phyloP scores from a whole-genome alignment of 306 rosid species.

The Cicer bijugum region DNA sequence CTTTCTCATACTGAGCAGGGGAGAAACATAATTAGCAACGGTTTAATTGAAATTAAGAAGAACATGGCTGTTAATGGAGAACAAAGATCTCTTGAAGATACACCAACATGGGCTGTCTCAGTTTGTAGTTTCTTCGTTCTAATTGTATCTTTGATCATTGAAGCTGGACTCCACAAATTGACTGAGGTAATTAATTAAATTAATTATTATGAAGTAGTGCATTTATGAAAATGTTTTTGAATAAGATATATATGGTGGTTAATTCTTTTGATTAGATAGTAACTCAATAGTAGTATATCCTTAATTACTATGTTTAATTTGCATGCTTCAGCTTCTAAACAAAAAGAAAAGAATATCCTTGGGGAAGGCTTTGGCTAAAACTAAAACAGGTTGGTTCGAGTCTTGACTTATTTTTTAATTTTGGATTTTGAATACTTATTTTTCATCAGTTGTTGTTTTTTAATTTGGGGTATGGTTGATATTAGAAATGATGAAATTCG shows the following conservation, averaged over 20 bases:
- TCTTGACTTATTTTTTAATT: no score
- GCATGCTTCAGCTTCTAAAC: constrained; percentile 48
- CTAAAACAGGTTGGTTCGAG: constrained; percentile 53
- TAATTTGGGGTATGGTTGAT: neutral
- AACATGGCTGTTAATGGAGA: neutral
- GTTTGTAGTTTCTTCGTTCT: constrained; percentile 52
- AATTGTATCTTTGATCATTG: constrained; percentile 55
- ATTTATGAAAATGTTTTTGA: neutral
- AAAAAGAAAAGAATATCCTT: constrained; percentile 56
- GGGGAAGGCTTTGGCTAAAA: constrained; percentile 56
- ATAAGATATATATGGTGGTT: no score
- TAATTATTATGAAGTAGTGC: neutral
- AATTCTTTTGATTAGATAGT: no score
- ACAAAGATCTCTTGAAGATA: constrained; percentile 56
- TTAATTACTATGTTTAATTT: neutral
- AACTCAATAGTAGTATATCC: neutral
- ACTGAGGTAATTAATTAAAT: constrained; percentile 43
- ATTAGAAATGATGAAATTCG: constrained; percentile 66
- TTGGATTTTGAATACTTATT: no score
- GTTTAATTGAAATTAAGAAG: neutral
- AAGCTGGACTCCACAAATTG: constrained; percentile 53
- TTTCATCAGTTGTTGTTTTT: neutral
- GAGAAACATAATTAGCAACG: neutral
- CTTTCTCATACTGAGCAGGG: no score
- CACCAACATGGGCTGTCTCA: constrained; percentile 76